phyloP scores from a whole-genome alignment of 352 stramenopile species.

The Phytophthora pisi region DNA sequence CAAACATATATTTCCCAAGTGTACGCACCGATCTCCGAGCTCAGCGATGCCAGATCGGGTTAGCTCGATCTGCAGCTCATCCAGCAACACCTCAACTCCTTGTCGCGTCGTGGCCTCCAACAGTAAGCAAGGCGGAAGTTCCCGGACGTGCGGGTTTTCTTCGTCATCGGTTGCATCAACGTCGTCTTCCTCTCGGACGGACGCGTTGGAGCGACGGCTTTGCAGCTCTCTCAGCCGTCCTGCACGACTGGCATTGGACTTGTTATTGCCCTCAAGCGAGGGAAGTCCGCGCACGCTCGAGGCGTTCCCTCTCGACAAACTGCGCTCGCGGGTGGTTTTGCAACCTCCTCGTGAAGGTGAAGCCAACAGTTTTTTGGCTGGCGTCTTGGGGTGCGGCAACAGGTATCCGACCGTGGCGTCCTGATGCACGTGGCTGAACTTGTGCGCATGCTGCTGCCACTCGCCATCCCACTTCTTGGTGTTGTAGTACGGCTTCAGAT shows the following conservation, averaged over 20 bases:
- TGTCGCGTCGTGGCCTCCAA: conserved; percentile 72
- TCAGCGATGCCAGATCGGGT: conserved; percentile 15
- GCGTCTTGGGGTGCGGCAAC: conserved; percentile 42
- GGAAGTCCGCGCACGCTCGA: conserved; percentile 13
- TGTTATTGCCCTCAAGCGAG: conserved; percentile 23
- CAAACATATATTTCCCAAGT: neutral
- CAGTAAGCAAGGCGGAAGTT: conserved; percentile 47
- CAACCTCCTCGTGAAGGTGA: conserved; percentile 13
- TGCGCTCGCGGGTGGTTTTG: conserved; percentile 18
- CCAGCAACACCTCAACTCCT: conserved; percentile 57
- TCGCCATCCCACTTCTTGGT: conserved; percentile 76
- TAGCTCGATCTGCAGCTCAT: conserved; percentile 74
- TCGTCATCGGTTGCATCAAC: conserved; percentile 23
- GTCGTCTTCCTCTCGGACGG: conserved; percentile 13
- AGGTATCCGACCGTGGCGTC: conserved; percentile 76
- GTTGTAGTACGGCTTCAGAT: conserved; percentile 73
- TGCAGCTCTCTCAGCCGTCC: conserved; percentile 23
- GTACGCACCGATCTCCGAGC: conserved; percentile 56
- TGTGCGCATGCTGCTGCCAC: conserved; percentile 61
- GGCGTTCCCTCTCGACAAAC: conserved; percentile 9
- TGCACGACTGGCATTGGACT: conserved; percentile 21
- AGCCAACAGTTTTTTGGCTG: conserved; percentile 13
- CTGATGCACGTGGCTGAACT: conserved; percentile 69
- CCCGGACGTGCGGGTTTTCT: conserved; percentile 34
- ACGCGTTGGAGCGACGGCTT: conserved; percentile 1